phyloP scores from a whole-genome alignment of 441 rosid species.

The Adansonia rubrostipa region DNA sequence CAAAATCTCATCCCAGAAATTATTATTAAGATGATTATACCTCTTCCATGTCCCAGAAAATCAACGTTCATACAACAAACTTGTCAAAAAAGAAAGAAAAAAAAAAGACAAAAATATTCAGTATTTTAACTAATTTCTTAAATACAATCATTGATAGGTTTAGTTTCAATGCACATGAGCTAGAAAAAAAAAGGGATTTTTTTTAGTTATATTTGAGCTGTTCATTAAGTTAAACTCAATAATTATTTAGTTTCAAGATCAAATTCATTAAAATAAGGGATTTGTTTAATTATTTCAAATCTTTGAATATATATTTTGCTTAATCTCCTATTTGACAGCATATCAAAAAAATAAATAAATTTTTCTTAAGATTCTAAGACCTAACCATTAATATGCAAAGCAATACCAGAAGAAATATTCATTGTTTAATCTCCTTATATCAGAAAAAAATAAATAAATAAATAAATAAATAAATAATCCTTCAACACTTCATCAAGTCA shows the following conservation, averaged over 20 bases:
- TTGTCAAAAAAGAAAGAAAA: too few species aligned
- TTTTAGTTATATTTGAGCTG: background rate
- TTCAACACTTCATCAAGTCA: background rate
- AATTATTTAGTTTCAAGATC: background rate
- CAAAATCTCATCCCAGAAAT: background rate
- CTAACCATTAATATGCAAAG: background rate
- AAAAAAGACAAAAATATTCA: background rate
- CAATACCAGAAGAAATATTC: background rate
- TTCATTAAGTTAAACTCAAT: background rate
- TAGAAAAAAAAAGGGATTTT: too few species aligned
- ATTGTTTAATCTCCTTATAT: background rate
- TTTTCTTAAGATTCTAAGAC: background rate
- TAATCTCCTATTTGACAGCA: constrained; percentile 8
- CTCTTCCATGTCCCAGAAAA: background rate
- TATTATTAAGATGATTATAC: background rate
- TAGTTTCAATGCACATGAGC: background rate
- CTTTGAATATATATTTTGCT: background rate
- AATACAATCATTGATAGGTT: background rate
- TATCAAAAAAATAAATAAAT: background rate
- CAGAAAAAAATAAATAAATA: background rate
- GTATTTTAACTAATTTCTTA: background rate
- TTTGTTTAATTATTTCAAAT: background rate
- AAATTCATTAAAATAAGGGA: background rate
- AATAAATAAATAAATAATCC: too few species aligned
- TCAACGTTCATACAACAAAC: background rate